phyloP scores from a whole-genome alignment of 177 flowering plant species.

The Vitis hybrid region DNA sequence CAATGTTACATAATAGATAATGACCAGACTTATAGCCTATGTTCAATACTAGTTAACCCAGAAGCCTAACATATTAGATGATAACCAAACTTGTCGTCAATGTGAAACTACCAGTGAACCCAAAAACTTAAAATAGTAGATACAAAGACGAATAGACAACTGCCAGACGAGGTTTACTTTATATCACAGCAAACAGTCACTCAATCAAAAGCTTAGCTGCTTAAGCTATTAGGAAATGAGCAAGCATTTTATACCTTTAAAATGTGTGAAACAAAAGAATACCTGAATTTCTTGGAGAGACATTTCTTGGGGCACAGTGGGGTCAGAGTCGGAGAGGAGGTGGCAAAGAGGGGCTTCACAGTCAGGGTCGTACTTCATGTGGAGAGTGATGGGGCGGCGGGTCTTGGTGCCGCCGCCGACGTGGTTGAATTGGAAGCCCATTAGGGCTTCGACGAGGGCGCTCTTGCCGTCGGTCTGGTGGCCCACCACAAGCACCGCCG shows the following conservation, averaged over 20 bases:
- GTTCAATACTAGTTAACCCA: no score
- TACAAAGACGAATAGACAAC: no score
- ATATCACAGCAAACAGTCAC: no score
- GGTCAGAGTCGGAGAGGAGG: conserved; percentile 64
- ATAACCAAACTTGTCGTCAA: no score
- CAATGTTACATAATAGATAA: no score
- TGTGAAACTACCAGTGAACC: no score
- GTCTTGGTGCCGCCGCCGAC: conserved; percentile 99
- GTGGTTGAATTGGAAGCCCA: conserved; percentile 99
- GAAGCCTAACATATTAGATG: no score
- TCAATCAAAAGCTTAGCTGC: no score
- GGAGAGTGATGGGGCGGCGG: conserved; percentile 95
- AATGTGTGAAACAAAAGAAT: neutral
- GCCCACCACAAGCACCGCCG: conserved; percentile 93
- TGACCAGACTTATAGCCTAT: no score
- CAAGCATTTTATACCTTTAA: neutral
- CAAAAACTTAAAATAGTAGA: no score
- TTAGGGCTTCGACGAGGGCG: conserved; percentile 94
- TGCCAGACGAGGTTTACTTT: no score
- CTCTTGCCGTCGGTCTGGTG: conserved; percentile 99
- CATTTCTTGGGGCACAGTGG: conserved; percentile 40
- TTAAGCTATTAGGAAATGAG: neutral
- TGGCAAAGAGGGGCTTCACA: conserved; percentile 64
- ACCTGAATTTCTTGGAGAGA: conserved; percentile 87
- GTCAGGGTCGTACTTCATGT: conserved; percentile 84